A percentile compares a stretch with the other conserved stretches of the same genome.
These are phyloP conservation scores for Fremontodendron californicum DNA, from an alignment of 345 rosid species.

Conservation along the genomic window DNA sequence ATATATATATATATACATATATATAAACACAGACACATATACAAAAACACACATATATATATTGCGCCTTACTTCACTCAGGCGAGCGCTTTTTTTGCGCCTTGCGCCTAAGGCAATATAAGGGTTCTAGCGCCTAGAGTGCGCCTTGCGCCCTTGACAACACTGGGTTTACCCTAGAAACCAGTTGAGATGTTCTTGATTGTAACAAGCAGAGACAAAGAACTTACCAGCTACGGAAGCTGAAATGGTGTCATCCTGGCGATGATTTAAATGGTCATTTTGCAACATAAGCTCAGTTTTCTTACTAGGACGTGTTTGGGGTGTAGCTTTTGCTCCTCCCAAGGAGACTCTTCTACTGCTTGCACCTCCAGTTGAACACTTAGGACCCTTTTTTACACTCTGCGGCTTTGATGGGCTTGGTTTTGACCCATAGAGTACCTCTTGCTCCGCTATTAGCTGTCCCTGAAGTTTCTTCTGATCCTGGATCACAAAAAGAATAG, in stretches of 20 bases:
- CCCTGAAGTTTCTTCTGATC: slow-evolving; percentile 98
- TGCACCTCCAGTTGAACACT: slow-evolving; percentile 71
- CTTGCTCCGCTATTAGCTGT: slow-evolving; percentile 89
- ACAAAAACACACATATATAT: too few relatives aligned
- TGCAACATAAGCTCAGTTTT: slow-evolving; percentile 47
- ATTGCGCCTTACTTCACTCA: too few relatives aligned
- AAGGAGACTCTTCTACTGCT: slow-evolving; percentile 62
- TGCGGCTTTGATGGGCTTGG: slow-evolving; percentile 88
- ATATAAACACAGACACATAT: too few relatives aligned
- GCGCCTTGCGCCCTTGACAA: too few relatives aligned
- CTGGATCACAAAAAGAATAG: slow-evolving; percentile 33
- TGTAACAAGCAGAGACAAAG: background rate
- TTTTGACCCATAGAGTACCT: slow-evolving; percentile 91
- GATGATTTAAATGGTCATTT: slow-evolving; percentile 23
- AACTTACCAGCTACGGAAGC: slow-evolving; percentile 55
- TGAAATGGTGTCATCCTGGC: slow-evolving; percentile 39
- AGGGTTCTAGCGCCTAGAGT: too few relatives aligned
- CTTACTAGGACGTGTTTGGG: slow-evolving; percentile 43
- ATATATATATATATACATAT: too few relatives aligned
- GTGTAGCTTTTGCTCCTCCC: slow-evolving; percentile 55
- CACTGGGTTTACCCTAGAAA: too few relatives aligned
- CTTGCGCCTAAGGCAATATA: too few relatives aligned
- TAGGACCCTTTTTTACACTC: slow-evolving; percentile 62
- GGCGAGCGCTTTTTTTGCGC: too few relatives aligned
- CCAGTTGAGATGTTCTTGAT: background rate